Conservation (phyloP, 2,329 filamentous ascomycete genomes). For the Fusarium bactridioides region DNA sequence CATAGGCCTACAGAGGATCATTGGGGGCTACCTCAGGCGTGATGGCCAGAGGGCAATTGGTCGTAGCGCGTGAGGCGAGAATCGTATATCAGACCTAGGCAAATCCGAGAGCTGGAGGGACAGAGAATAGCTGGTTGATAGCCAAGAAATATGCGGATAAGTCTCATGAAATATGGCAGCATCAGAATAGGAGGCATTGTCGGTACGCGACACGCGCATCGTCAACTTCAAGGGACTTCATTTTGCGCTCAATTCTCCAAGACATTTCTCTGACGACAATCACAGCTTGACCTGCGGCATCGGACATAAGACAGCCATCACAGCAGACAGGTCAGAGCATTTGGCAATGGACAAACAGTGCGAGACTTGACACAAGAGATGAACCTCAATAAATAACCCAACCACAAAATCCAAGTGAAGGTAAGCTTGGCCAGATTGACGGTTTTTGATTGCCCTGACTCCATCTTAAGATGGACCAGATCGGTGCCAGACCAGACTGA, state of each 20-base stretch:
- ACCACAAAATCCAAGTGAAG: background rate
- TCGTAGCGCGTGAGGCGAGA: background rate
- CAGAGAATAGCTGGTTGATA: too few relatives aligned
- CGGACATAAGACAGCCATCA: too few relatives aligned
- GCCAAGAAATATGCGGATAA: too few relatives aligned
- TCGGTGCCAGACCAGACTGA: background rate
- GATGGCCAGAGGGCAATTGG: background rate
- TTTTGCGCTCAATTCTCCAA: background rate
- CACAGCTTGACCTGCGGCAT: background rate
- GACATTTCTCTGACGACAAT: background rate
- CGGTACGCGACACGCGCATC: too few relatives aligned
- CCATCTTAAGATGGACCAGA: background rate
- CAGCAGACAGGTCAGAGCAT: background rate
- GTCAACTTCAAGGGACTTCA: too few relatives aligned
- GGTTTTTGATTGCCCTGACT: background rate
- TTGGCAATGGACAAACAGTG: background rate
- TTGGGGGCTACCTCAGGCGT: background rate
- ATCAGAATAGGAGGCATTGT: too few relatives aligned
- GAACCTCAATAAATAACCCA: too few relatives aligned
- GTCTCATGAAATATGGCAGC: too few relatives aligned
- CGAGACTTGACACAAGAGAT: background rate
- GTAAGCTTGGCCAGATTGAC: background rate
- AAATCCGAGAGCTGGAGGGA: too few relatives aligned
- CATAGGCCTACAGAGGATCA: background rate
- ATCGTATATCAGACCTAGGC: too few relatives aligned